phyloP scores from a whole-genome alignment of 495 filamentous ascomycete genomes.

The Annulohypoxylon maeteangense region DNA sequence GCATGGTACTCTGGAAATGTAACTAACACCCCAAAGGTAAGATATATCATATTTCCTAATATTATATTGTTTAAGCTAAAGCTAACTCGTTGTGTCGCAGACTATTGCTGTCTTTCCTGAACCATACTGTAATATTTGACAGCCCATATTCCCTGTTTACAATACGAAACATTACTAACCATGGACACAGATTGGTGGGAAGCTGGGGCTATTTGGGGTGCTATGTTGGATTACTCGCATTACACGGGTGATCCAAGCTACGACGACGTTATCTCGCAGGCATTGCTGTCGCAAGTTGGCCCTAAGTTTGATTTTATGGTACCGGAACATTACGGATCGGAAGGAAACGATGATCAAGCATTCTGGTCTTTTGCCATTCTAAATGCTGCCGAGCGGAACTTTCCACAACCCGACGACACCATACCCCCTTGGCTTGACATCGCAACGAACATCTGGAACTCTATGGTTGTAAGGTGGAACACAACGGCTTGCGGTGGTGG shows the following conservation, averaged over 20 bases:
- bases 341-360: constrained; percentile 80
- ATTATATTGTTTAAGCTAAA: neutral
- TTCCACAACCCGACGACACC: constrained; percentile 67
- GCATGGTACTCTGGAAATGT: constrained; percentile 73
- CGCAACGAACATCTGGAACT: constrained; percentile 57
- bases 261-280: constrained; percentile 74
- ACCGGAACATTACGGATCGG: constrained; percentile 52
- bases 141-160: constrained; percentile 30
- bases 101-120: constrained; percentile 69
- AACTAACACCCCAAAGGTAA: constrained; percentile 66
- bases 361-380: constrained; percentile 84
- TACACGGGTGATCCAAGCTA: constrained; percentile 81
- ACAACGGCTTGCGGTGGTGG: constrained; percentile 73
- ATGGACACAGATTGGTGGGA: constrained; percentile 79
- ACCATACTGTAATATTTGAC: constrained; percentile 69
- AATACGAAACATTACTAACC: constrained; percentile 16
- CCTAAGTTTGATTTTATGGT: constrained; percentile 70
- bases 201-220: constrained; percentile 75
- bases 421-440: constrained; percentile 72
- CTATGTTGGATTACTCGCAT: constrained; percentile 85
- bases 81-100: constrained; percentile 42
- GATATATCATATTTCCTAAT: constrained; percentile 31
- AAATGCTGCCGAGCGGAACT: constrained; percentile 77
- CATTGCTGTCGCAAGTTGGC: constrained; percentile 72
- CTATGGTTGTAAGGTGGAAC: constrained; percentile 73